Conservation (phyloP, 2,329 filamentous ascomycete species). For the Xylaria sp. region DNA sequence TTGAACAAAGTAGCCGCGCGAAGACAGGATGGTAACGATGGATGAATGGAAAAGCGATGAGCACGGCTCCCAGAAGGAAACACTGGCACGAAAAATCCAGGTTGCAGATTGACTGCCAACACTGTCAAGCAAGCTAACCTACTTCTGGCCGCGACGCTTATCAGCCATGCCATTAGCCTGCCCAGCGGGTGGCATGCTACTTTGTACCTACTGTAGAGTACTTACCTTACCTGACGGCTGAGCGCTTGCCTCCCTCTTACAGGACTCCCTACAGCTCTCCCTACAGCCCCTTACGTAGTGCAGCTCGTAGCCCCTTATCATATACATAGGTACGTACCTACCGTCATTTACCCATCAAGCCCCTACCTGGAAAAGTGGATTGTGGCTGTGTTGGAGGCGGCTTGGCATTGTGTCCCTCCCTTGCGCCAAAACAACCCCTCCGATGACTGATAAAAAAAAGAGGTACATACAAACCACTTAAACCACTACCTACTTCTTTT, state of each 20-base stretch:
- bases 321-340: neutral
- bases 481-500: neutral
- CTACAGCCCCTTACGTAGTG: neutral
- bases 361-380: slow-evolving; percentile 5
- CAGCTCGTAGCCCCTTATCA: neutral
- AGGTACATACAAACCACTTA: slow-evolving; percentile 3
- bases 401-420: slow-evolving; percentile 26
- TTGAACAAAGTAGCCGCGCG: slow-evolving; percentile 25
- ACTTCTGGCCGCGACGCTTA: slow-evolving; percentile 29
- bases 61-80: slow-evolving; percentile 34
- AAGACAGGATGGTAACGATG: slow-evolving; percentile 18
- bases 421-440: slow-evolving; percentile 24
- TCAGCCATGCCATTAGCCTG: slow-evolving; percentile 23
- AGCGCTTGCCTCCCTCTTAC: neutral
- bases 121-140: slow-evolving; percentile 29
- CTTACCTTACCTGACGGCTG: neutral
- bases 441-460: slow-evolving; percentile 26
- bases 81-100: slow-evolving; percentile 40
- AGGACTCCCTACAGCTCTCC: slow-evolving; percentile 5
- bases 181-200: neutral
- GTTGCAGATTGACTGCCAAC: slow-evolving; percentile 31
- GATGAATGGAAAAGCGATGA: slow-evolving; percentile 29
- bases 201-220: neutral
- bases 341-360: neutral
- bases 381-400: slow-evolving; percentile 26